phyloP scores from a whole-genome alignment of 1,284 basidiomycete genomes.

The Coniferiporia weirii region DNA sequence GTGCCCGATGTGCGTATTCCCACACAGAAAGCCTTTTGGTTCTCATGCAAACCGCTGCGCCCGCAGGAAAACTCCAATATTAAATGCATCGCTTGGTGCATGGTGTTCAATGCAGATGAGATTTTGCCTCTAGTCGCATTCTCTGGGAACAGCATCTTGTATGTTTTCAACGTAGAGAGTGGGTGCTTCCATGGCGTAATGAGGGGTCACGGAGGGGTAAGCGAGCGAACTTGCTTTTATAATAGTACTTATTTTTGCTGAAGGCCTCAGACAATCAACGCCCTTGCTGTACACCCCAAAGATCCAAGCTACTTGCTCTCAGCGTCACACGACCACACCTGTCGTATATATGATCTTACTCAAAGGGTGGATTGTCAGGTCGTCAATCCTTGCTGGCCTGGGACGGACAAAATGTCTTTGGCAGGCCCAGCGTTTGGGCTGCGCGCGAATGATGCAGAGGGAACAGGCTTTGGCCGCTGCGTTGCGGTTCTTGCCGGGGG shows the following conservation, averaged over 20 bases:
- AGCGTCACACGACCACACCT: conserved; percentile 15
- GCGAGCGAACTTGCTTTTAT: neutral
- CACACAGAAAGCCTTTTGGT: neutral
- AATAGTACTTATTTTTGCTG: neutral
- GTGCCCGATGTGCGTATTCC: conserved; percentile 3
- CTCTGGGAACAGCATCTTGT: conserved; percentile 10
- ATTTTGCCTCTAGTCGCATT: conserved; percentile 14
- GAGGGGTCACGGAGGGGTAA: conserved; percentile 17
- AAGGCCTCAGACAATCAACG: conserved; percentile 11
- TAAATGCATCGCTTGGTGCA: conserved; percentile 12
- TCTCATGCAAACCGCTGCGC: neutral
- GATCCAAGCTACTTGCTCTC: conserved; percentile 12
- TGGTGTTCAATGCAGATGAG: conserved; percentile 13
- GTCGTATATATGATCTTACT: conserved; percentile 16
- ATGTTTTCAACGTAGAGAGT: conserved; percentile 16
- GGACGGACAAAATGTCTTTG: conserved; percentile 19
- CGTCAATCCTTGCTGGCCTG: conserved; percentile 13
- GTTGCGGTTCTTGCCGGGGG: conserved; percentile 60
- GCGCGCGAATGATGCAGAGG: conserved; percentile 53
- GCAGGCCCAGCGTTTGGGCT: conserved; percentile 69
- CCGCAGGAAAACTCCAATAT: conserved; percentile 5
- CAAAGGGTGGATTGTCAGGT: conserved; percentile 2
- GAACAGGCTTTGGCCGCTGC: conserved; percentile 56
- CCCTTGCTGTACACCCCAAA: conserved; percentile 13
- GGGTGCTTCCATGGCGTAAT: conserved; percentile 16